Conservation (phyloP, 257 asterid species). For the Ajuga chamaepitys region DNA sequence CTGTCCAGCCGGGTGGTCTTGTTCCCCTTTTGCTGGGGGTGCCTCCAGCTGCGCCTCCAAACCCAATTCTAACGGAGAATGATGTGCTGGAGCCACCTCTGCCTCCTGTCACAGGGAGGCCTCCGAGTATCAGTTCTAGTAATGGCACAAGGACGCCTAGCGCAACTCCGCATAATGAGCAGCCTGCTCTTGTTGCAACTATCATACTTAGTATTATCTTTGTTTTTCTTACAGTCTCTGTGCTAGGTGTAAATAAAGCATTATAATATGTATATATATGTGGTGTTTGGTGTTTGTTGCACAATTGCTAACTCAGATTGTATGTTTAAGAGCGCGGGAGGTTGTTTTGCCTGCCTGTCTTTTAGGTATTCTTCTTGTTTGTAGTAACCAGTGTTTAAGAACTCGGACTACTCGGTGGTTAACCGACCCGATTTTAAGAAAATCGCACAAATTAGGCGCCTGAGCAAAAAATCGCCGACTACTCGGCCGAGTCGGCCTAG, state of each 20-base stretch:
- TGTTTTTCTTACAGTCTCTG: conserved; percentile 28
- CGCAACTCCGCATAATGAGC: conserved; percentile 43
- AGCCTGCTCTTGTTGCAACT: conserved; percentile 31
- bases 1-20: conserved; percentile 48
- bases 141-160: conserved; percentile 25
- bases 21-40: conserved; percentile 12
- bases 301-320: neutral
- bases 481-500: too few relatives aligned
- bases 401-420: too few relatives aligned
- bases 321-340: neutral
- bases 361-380: neutral
- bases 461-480: too few relatives aligned
- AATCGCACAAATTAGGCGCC: too few relatives aligned
- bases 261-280: neutral
- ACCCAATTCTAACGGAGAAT: conserved; percentile 33
- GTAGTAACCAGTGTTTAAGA: too few relatives aligned
- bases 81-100: conserved; percentile 57
- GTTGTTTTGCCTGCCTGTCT: neutral
- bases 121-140: conserved; percentile 11
- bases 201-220: conserved; percentile 25
- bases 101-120: conserved; percentile 35
- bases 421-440: too few relatives aligned
- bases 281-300: neutral
- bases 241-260: conserved; percentile 5
- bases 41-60: conserved; percentile 66